These are phyloP conservation scores for Nannochloris sp. DNA, from an alignment of 139 green algal genomes.

Conservation along the genomic window DNA sequence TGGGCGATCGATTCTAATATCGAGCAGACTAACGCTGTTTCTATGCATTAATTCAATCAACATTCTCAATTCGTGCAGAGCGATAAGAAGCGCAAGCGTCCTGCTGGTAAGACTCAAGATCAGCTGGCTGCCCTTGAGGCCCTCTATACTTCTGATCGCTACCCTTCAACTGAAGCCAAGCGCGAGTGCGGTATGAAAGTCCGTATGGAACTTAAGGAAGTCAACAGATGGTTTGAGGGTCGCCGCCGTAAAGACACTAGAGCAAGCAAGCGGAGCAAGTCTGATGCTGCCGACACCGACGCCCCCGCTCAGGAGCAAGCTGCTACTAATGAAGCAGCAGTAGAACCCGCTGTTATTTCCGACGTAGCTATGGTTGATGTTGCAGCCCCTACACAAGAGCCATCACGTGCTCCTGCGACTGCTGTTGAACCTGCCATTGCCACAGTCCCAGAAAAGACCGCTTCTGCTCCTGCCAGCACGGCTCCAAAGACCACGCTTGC, in stretches of 20 bases:
- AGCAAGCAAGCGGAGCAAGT: slow-evolving; percentile 3
- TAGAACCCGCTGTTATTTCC: too few species aligned
- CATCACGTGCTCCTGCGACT: not conserved
- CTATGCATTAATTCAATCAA: too few species aligned
- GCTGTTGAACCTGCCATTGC: not conserved
- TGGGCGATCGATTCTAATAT: too few species aligned
- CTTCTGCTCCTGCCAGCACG: slow-evolving; percentile 3
- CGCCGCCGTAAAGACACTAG: slow-evolving; percentile 17
- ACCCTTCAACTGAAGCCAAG: slow-evolving; percentile 6
- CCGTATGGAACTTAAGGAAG: slow-evolving; percentile 8
- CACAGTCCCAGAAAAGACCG: too few species aligned
- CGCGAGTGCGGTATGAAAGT: not conserved
- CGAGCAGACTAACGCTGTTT: too few species aligned
- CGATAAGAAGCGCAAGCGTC: slow-evolving; percentile 17
- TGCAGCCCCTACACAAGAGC: not conserved
- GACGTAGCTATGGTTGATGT: not conserved
- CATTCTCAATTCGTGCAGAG: not conserved
- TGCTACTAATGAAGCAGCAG: not conserved
- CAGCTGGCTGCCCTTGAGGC: slow-evolving; percentile 11
- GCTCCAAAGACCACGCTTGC: not conserved
- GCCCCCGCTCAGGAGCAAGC: slow-evolving; percentile 1
- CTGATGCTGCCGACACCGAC: slow-evolving; percentile 5
- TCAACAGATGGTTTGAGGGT: slow-evolving; percentile 34
- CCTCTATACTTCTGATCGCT: slow-evolving; percentile 1
- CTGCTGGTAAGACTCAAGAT: not conserved